A percentile compares a stretch with the other conserved stretches of the same genome.
Evolutionary conservation across 129 eudicot species (phyloP).

Genomic region (Ambrosia artemisiifolia): DNA sequence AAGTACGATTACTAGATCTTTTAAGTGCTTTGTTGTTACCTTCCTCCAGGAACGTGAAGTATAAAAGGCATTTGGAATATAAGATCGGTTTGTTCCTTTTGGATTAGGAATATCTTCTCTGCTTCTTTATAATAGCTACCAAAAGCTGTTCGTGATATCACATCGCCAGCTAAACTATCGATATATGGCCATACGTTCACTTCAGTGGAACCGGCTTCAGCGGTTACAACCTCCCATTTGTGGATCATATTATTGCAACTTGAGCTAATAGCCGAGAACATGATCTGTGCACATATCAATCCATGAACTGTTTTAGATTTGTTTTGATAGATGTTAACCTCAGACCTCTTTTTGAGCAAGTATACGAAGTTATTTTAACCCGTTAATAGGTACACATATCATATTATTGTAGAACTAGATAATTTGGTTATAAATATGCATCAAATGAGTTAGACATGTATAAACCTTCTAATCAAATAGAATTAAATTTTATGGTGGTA

Average conservation of each 20-base stretch:
- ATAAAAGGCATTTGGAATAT: conserved; percentile 15
- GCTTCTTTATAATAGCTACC: conserved; percentile 29
- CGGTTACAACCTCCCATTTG: conserved; percentile 39
- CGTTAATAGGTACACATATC: too few relatives aligned
- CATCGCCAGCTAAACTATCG: conserved; percentile 28
- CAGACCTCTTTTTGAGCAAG: too few relatives aligned
- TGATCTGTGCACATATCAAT: conserved; percentile 9
- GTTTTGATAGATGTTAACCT: too few relatives aligned
- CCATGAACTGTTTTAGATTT: too few relatives aligned
- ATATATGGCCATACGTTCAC: conserved; percentile 35
- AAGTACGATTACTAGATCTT: too few relatives aligned
- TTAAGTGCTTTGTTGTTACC: not conserved
- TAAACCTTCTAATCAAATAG: too few relatives aligned
- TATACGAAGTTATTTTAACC: too few relatives aligned
- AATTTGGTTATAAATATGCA: too few relatives aligned
- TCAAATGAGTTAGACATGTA: too few relatives aligned
- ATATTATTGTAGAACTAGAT: too few relatives aligned
- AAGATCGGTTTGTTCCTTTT: conserved; percentile 29
- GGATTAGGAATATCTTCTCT: conserved; percentile 19
- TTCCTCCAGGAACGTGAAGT: conserved; percentile 24
- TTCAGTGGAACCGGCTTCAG: conserved; percentile 12
- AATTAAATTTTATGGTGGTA: too few relatives aligned
- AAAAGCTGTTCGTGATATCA: conserved; percentile 35
- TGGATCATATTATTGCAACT: conserved; percentile 42
- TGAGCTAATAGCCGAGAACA: conserved; percentile 26